These are phyloP conservation scores for Elsinoe australis DNA, from an alignment of 2,329 filamentous ascomycete genomes.

Conservation along the genomic window DNA sequence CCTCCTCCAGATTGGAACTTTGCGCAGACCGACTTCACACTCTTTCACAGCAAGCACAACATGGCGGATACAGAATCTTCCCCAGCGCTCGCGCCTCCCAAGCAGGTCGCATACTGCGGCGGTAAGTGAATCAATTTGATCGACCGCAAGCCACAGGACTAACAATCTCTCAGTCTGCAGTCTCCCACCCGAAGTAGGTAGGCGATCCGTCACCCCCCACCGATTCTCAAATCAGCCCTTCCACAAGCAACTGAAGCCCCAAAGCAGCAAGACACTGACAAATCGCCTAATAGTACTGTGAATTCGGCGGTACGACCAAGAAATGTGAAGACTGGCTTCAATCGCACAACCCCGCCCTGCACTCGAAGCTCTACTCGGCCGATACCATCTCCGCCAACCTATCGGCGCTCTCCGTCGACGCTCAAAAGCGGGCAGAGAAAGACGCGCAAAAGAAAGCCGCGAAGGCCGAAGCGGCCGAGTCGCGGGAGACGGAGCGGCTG, in stretches of 20 bases:
- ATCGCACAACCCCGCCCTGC: slow-evolving; percentile 64
- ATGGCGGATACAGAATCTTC: slow-evolving; percentile 29
- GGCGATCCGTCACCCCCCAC: slow-evolving; percentile 23
- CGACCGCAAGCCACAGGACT: slow-evolving; percentile 22
- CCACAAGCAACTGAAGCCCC: slow-evolving; percentile 2
- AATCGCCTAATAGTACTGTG: slow-evolving; percentile 66
- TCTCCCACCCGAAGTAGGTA: slow-evolving; percentile 59
- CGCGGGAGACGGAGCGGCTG: slow-evolving; percentile 73
- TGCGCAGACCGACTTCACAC: not conserved
- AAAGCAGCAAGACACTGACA: slow-evolving; percentile 19
- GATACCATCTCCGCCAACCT: slow-evolving; percentile 72
- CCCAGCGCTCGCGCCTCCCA: slow-evolving; percentile 34
- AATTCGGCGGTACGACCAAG: slow-evolving; percentile 91
- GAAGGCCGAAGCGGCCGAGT: slow-evolving; percentile 81
- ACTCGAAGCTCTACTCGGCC: slow-evolving; percentile 71
- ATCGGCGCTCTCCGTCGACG: slow-evolving; percentile 77
- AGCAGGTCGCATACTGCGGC: slow-evolving; percentile 55
- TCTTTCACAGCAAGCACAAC: not conserved
- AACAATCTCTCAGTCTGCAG: slow-evolving; percentile 49
- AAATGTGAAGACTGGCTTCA: slow-evolving; percentile 97
- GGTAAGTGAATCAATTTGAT: slow-evolving; percentile 35
- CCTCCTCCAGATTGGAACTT: not conserved
- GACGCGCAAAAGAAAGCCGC: slow-evolving; percentile 95
- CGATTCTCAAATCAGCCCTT: not conserved
- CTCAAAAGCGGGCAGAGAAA: slow-evolving; percentile 89